These are phyloP conservation scores for Sclerotinia subarctica DNA, from an alignment of 2,329 filamentous ascomycete species.

Conservation along the genomic window DNA sequence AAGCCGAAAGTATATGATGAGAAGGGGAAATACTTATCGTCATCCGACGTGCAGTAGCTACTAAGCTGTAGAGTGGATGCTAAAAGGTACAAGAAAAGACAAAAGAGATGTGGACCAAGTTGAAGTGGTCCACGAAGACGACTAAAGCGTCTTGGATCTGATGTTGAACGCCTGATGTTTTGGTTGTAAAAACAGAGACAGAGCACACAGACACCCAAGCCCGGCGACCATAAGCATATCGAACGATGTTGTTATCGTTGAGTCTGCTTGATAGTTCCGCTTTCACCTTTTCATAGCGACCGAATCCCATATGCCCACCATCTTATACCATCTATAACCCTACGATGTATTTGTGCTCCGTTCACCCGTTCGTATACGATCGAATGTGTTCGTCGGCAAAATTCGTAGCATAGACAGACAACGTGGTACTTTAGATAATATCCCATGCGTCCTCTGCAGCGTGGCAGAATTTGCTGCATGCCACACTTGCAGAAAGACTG, in stretches of 20 bases:
- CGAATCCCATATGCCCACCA: slow-evolving; percentile 27
- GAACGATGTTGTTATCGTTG: slow-evolving; percentile 71
- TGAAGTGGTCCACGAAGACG: slow-evolving; percentile 62
- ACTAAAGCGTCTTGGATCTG: slow-evolving; percentile 63
- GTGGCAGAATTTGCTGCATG: slow-evolving; percentile 99
- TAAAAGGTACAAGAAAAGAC: slow-evolving; percentile 27
- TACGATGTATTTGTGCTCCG: neutral
- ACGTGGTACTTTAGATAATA: slow-evolving; percentile 62
- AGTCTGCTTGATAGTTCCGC: slow-evolving; percentile 41
- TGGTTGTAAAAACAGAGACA: slow-evolving; percentile 82
- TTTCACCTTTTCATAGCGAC: slow-evolving; percentile 40
- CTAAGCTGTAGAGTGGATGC: slow-evolving; percentile 21
- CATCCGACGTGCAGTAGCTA: slow-evolving; percentile 19
- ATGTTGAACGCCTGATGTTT: slow-evolving; percentile 76
- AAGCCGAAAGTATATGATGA: slow-evolving; percentile 5
- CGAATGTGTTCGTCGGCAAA: slow-evolving; percentile 12
- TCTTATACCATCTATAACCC: slow-evolving; percentile 7
- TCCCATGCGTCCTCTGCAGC: slow-evolving; percentile 96
- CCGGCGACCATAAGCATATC: slow-evolving; percentile 47
- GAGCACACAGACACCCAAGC: slow-evolving; percentile 65
- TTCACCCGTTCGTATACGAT: slow-evolving; percentile 4
- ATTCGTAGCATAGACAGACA: slow-evolving; percentile 18
- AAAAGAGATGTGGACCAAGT: slow-evolving; percentile 54
- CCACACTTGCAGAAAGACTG: slow-evolving; percentile 93
- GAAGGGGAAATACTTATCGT: slow-evolving; percentile 16